Evolutionary conservation across 2,329 filamentous ascomycete genomes (phyloP).

Genomic region (Trichoderma koningii): DNA sequence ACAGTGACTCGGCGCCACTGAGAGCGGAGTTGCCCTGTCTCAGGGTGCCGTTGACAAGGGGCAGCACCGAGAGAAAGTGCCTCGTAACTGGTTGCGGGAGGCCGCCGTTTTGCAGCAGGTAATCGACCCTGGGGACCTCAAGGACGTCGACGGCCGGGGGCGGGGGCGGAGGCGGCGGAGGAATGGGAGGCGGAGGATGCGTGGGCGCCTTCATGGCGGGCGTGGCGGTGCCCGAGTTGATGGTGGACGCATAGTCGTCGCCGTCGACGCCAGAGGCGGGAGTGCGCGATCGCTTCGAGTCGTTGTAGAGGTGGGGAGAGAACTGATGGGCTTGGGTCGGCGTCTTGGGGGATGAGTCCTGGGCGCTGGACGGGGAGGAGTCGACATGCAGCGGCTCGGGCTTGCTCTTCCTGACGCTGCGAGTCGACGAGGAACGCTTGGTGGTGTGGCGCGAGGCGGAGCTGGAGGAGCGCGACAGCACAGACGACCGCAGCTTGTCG

Average conservation of each 20-base stretch:
- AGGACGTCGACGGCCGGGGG: constrained; percentile 71
- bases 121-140: constrained; percentile 83
- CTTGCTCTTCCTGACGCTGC: constrained; percentile 35
- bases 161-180: constrained; percentile 72
- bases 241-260: constrained; percentile 39
- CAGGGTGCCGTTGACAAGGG: constrained; percentile 55
- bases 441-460: constrained; percentile 38
- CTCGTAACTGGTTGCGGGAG: constrained; percentile 71
- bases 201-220: constrained; percentile 39
- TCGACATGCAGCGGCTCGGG: constrained; percentile 48
- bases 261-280: constrained; percentile 40
- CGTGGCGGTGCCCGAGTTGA: constrained; percentile 45
- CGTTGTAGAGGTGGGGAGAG: constrained; percentile 47
- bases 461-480: constrained; percentile 39
- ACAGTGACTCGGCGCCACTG: constrained; percentile 70
- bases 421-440: constrained; percentile 45
- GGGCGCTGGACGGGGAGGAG: constrained; percentile 50
- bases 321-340: constrained; percentile 59
- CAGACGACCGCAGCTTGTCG: constrained; percentile 43
- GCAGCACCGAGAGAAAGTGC: constrained; percentile 68
- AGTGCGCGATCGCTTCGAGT: constrained; percentile 43
- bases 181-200: constrained; percentile 49
- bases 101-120: constrained; percentile 86
- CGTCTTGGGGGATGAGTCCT: constrained; percentile 62
- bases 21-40: constrained; percentile 66